Base-by-base conservation (phyloP, 2,329 filamentous ascomycete species). In the Colletotrichum godetiae region DNA sequence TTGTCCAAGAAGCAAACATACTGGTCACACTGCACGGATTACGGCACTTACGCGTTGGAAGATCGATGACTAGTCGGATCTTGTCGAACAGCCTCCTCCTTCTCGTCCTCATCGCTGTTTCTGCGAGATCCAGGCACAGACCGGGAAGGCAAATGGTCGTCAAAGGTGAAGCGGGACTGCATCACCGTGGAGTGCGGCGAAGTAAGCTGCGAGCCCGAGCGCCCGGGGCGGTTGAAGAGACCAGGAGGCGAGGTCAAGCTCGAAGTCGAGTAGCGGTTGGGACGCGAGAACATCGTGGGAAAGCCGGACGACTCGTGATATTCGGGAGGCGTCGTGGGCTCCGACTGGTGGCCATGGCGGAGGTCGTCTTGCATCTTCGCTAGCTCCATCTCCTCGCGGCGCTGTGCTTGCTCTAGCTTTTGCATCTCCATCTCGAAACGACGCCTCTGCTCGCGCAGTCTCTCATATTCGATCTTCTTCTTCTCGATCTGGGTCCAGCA, bases 321-420 rank as follows among this genome's bases (percentile, higher is more conserved):
- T 82, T 98, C 97, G 37, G 97, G 97, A 27, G 97, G 97, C 27
- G 97, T 99, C 2, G 97, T 98, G 19, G 97, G 97, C 84, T 98
- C 96, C 78, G 94, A 98, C 81, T 97, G 94, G 78, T 95, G 93
- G 67, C 94, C 94, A 72, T 88, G 87, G 75, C 89, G 86, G 70
- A 97, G 88, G 77, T 97, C 94, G 77, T 95, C 92, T 79, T 95
- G 93, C 86, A 98, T 93, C 81, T 94, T 92, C 71, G 93, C 91
- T 78, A 97, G 92, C 80, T 98, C 95, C 78, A 93, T 90, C 80
- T 95, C 94, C 80, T 97, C 94, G 75, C 90, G 91, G 75, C 93
- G 92, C 82, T 96, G 94, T 81, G 97, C 93, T 77, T 95, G 89
- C 79, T 98, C 95, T 75, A 98, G 88, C 78, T 95, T 90, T 81